Conservation (phyloP, 164 flowering plant genomes). For the Echeveria elegans region DNA sequence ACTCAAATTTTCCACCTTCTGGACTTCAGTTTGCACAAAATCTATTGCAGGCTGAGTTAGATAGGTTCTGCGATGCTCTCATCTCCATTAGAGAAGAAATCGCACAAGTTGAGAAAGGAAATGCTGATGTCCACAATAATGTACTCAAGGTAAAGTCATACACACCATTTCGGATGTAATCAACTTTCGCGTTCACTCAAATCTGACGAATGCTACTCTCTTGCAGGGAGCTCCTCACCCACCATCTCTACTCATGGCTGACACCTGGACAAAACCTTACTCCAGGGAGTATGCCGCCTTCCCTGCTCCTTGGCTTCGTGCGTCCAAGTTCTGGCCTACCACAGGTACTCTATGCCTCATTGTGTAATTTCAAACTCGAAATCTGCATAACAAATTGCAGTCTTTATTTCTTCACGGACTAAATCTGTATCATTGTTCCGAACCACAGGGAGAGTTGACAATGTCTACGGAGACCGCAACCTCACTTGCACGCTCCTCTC, state of each 20-base stretch:
- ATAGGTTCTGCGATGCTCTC: slow-evolving; percentile 93
- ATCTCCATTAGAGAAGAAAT: slow-evolving; percentile 95
- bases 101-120: slow-evolving; percentile 75
- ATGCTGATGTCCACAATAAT: slow-evolving; percentile 76
- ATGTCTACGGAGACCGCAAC: slow-evolving; percentile 96
- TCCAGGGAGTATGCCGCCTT: slow-evolving; percentile 89
- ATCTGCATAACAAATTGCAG: too few species aligned
- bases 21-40: neutral
- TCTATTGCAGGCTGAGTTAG: slow-evolving; percentile 74
- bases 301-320: slow-evolving; percentile 91
- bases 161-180: neutral
- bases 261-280: slow-evolving; percentile 86
- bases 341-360: slow-evolving; percentile 58
- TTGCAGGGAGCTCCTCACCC: slow-evolving; percentile 98
- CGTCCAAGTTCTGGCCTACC: slow-evolving; percentile 90
- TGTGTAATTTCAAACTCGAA: neutral
- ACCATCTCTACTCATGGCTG: slow-evolving; percentile 83
- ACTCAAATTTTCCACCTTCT: neutral
- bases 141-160: slow-evolving; percentile 69
- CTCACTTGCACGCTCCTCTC: slow-evolving; percentile 88
- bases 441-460: slow-evolving; percentile 82
- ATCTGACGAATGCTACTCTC: neutral
- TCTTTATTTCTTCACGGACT: neutral
- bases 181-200: neutral
- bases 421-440: neutral